Conservation (phyloP, 768 basidiomycete genomes). For the Calocybe cyanea region DNA sequence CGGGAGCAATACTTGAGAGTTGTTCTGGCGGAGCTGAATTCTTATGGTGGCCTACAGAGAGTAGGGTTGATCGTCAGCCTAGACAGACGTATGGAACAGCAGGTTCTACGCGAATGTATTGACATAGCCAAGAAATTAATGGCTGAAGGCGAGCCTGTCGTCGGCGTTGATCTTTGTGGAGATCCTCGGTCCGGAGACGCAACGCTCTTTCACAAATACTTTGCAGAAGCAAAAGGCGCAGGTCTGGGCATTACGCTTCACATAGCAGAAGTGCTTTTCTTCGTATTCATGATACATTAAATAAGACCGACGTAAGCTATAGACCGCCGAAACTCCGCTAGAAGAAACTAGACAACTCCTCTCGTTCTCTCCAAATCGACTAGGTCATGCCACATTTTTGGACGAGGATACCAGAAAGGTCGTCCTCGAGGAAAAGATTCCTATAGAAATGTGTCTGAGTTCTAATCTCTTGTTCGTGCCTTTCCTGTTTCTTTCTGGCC, state of each 20-base stretch:
- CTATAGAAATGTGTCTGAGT: slow-evolving; percentile 78
- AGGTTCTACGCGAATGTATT: slow-evolving; percentile 52
- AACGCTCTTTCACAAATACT: slow-evolving; percentile 42
- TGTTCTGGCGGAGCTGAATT: slow-evolving; percentile 63
- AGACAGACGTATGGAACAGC: slow-evolving; percentile 63
- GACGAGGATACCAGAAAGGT: slow-evolving; percentile 52
- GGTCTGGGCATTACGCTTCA: slow-evolving; percentile 77
- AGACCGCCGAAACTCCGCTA: slow-evolving; percentile 46
- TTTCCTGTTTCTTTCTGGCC: background rate
- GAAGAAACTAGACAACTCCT: slow-evolving; percentile 62
- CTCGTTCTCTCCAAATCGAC: slow-evolving; percentile 57
- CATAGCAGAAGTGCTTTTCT: slow-evolving; percentile 59
- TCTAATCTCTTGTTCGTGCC: slow-evolving; percentile 68
- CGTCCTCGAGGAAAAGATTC: slow-evolving; percentile 50
- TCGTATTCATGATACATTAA: background rate
- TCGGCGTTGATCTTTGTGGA: slow-evolving; percentile 81
- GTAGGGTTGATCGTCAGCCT: slow-evolving; percentile 70
- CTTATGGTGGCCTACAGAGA: slow-evolving; percentile 41
- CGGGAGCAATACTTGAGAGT: slow-evolving; percentile 57
- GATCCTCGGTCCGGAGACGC: slow-evolving; percentile 65
- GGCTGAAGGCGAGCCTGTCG: slow-evolving; percentile 54
- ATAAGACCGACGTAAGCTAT: background rate
- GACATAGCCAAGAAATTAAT: slow-evolving; percentile 53
- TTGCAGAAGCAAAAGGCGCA: slow-evolving; percentile 50
- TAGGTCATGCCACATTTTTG: slow-evolving; percentile 83